phyloP scores from a whole-genome alignment of 805 yeast species.

The Saturnispora kantuleensis region DNA sequence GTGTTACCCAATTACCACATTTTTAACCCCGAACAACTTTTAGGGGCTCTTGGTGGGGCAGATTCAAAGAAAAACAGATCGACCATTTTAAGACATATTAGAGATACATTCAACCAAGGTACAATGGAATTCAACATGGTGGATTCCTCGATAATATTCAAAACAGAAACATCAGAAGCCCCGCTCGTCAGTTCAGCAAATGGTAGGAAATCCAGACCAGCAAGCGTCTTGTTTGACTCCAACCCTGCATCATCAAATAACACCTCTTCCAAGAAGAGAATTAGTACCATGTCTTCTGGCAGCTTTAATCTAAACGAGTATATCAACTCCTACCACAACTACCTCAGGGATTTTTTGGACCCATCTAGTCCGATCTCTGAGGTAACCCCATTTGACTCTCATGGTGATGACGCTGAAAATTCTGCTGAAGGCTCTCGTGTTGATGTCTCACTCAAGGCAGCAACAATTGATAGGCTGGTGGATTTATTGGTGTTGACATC shows the following conservation, averaged over 20 bases:
- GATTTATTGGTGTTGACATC: constrained; percentile 72
- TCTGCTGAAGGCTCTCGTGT: constrained; percentile 6
- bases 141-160: constrained; percentile 48
- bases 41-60: constrained; percentile 44
- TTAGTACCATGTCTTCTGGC: constrained; percentile 27
- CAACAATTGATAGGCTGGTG: constrained; percentile 63
- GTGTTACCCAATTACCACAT: constrained; percentile 44
- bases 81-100: constrained; percentile 41
- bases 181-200: constrained; percentile 15
- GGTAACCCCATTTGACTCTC: background rate
- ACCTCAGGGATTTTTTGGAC: constrained; percentile 14
- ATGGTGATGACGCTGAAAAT: background rate
- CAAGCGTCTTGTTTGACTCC: constrained; percentile 27
- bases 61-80: constrained; percentile 26
- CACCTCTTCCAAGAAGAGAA: constrained; percentile 21
- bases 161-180: constrained; percentile 26
- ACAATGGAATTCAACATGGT: constrained; percentile 43
- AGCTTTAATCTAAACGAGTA: constrained; percentile 27
- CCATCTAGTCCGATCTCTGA: too few species aligned
- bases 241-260: background rate
- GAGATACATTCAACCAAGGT: constrained; percentile 57
- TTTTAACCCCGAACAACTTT: constrained; percentile 40
- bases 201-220: constrained; percentile 19
- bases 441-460: constrained; percentile 39
- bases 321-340: constrained; percentile 17